Evolutionary conservation across 2,329 filamentous ascomycete species (phyloP), one percentile per base, ranked within the genome.

Genomic region (Coniosporium tulheliwenetii): DNA sequence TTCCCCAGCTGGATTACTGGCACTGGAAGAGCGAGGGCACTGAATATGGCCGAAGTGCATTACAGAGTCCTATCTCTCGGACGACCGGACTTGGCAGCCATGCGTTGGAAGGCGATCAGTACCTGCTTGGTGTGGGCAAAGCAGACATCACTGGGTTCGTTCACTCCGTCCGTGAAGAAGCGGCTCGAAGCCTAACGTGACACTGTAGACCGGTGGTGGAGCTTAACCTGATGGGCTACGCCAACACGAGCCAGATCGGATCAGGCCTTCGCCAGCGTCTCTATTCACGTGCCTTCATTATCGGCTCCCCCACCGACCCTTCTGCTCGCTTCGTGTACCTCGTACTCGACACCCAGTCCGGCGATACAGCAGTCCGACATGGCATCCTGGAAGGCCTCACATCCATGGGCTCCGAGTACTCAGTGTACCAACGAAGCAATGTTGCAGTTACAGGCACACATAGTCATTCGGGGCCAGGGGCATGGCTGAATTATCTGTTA

Each of bases 401-500:
- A 33, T 67, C 64, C 0, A 63, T 93, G 7, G 89, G 87, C 0
- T 59, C 67, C 12, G 78, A 81, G 2, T 94, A 87, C 56, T 66
- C 73, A 1, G 62, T 79, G 26, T 96, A 95, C 59, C 75, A 71
- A 37, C 73, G 82, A 51, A 72, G 82, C 50, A 96, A 94, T 53
- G 64, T 95, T 31, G 89, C 89, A 30, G 73, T 96, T 15, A 93
- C 85, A 0, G 89, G 87, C 41, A 96, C 89, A 0, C 89, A 96
- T 59, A 91, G 84, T 19, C 89, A 96, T 62, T 80, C 86, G 16
- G 89, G 87, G 0, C 87, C 89, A 0, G 89, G 83, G 2, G 89
- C 82, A 5, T 96, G 86, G 85, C 69, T 93, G 56, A 96, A 96
- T 61, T 96, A 95, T 55, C 71, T 96, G 8, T 69, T 95, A 5